Evolutionary conservation across 2,329 filamentous ascomycete species (phyloP).

Genomic region (Epichloe festucae): DNA sequence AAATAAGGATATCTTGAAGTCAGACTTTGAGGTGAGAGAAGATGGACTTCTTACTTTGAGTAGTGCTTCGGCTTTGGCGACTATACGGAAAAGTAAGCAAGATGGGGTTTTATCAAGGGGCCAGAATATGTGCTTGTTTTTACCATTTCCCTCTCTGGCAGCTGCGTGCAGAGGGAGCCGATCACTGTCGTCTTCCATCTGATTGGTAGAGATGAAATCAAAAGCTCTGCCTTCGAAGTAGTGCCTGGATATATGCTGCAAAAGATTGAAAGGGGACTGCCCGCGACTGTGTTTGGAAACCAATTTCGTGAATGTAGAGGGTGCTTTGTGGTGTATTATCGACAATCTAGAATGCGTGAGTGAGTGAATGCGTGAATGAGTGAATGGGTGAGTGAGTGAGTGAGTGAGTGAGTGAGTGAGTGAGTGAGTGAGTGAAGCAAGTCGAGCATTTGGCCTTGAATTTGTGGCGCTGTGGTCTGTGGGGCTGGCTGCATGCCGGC

Average conservation of each 20-base stretch:
- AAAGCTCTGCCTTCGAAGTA: background rate
- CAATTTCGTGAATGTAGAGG: background rate
- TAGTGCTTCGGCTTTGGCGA: constrained; percentile 8
- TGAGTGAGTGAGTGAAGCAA: background rate
- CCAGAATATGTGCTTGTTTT: constrained; percentile 10
- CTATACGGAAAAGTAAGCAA: constrained; percentile 1
- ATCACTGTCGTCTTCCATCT: constrained; percentile 28
- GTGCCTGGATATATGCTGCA: too few species aligned
- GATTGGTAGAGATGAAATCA: background rate
- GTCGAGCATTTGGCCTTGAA: background rate
- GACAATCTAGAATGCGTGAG: background rate
- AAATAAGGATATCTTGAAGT: background rate
- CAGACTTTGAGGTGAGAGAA: background rate
- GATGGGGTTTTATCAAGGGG: background rate
- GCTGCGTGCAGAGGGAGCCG: constrained; percentile 82
- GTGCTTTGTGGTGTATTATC: background rate
- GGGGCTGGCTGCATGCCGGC: constrained; percentile 4
- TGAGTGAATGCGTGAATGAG: background rate
- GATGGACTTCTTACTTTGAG: constrained; percentile 7
- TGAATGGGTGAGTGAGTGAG: background rate
- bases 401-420: too few species aligned
- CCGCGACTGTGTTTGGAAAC: background rate
- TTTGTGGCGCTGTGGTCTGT: background rate
- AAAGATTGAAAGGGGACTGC: too few species aligned
- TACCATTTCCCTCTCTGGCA: constrained; percentile 71